Base-by-base conservation (phyloP, 1,284 basidiomycete genomes). In the Lignosus rhinocerotis region DNA sequence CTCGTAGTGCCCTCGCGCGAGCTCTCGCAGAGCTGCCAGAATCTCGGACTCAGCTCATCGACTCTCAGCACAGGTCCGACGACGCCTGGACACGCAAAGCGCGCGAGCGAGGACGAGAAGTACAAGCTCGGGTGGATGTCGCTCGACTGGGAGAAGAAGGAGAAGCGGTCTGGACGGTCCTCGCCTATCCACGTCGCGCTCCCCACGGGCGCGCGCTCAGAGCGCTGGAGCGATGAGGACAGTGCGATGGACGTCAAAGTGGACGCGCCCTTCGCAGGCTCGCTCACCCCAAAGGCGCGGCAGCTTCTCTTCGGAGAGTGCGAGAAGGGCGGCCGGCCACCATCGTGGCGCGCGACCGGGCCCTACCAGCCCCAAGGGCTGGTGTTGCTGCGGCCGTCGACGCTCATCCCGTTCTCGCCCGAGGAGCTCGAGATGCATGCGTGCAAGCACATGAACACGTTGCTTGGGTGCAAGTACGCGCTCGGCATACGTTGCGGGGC, bases 361-460 rank as follows among this genome's bases (percentile, higher is more conserved):
- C 68, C 67, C 4, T 72, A 71, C 49, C 73, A 74, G 58, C 71
- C 72, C 4, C 63, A 67, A 0, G 73, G 72, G 0, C 61, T 74
- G 19, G 51, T 75, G 10, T 67, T 88, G 34, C 70, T 87, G 38
- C 36, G 11, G 36, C 81, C 79, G 72, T 70, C 77, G 36, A 83
- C 78, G 5, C 86, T 86, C 67, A 76, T 90, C 46, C 81, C 85
- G 1, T 75, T 87, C 65, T 58, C 76, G 0, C 77, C 86, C 10
- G 66, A 70, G 2, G 87, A 88, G 67, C 73, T 90, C 43, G 87
- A 90, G 73, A 83, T 86, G 81, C 85, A 90, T 64, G 78, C 83
- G 9, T 84, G 81, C 72, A 85, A 84, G 70, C 78, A 86, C 66
- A 73, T 88, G 52, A 85, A 90, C 67, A 78, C 78, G 7, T 68